Conservation (phyloP, 768 basidiomycete genomes). For the Suillus placidus region DNA sequence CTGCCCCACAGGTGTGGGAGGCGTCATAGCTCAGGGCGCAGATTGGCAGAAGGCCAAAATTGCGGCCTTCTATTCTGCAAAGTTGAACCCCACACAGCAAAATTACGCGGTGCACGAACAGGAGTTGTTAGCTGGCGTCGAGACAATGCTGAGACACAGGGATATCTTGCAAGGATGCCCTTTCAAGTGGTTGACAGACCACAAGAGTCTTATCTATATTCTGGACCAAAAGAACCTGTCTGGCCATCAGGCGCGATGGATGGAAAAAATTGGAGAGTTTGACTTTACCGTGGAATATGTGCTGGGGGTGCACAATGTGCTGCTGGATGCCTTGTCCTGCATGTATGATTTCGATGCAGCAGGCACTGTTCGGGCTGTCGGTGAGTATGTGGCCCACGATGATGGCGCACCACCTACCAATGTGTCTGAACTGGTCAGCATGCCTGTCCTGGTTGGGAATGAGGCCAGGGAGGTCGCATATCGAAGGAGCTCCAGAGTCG, state of each 20-base stretch:
- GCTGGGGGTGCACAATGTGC: conserved; percentile 26
- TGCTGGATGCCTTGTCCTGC: conserved; percentile 31
- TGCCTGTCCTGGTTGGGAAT: conserved; percentile 1
- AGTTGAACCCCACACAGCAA: conserved; percentile 24
- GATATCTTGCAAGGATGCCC: conserved; percentile 34
- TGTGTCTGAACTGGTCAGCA: neutral
- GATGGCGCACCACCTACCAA: neutral
- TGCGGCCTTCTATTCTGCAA: conserved; percentile 38
- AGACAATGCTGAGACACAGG: conserved; percentile 33
- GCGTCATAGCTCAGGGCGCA: conserved; percentile 28
- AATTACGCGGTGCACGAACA: conserved; percentile 45
- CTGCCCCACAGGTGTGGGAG: conserved; percentile 32
- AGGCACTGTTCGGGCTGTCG: neutral
- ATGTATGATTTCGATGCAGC: conserved; percentile 13
- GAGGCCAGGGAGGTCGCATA: neutral
- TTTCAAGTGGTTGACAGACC: conserved; percentile 37
- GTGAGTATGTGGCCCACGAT: neutral
- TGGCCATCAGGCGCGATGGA: conserved; percentile 39
- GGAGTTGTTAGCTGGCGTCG: conserved; percentile 40
- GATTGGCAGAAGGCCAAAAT: conserved; percentile 29
- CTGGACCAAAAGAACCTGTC: conserved; percentile 38
- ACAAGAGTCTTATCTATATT: conserved; percentile 28
- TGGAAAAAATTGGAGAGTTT: conserved; percentile 33
- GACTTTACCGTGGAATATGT: conserved; percentile 35
- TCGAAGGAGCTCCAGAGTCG: too few species aligned